Base-by-base conservation (phyloP, 2,329 filamentous ascomycete species). In the Xylariaceae sp. region DNA sequence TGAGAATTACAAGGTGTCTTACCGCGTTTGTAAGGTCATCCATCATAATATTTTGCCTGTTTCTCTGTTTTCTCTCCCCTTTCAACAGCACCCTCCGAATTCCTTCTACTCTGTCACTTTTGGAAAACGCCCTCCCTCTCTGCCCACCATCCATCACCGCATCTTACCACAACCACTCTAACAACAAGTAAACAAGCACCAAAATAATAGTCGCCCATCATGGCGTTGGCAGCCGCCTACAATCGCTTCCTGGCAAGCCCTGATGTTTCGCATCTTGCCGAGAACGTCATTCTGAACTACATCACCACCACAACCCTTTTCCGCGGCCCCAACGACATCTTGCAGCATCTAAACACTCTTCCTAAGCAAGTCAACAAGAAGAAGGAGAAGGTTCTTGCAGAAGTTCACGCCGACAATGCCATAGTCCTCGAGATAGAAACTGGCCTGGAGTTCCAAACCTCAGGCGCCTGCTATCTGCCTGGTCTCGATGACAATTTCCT, bases 401-500 rank as follows among this genome's bases (percentile, higher is more conserved):
- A 79, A 21, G 77, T 97, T 42, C 87, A 95, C 64, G 82, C 83
- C 50, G 65, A 75, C 45, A 77, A 82, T 65, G 79, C 82, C 36
- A 69, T 94, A 54, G 86, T 83, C 45, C 63, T 88, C 48, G 91
- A 97, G 67, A 75, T 90, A 38, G 86, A 95, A 61, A 93, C 88
- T 20, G 82, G 82, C 2, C 69, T 97, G 38, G 86, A 94, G 63
- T 96, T 98, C 65, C 65, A 83, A 45, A 82, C 76, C 51, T 83
- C 86, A 53, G 93, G 92, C 55, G 92, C 90, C 53, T 79, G 85
- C 53, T 97, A 93, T 70, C 78, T 97, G 45, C 92, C 92, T 5
- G 83, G 83, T 38, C 75, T 98, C 39, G 92, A 97, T 61, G 90
- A 96, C 73, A 96, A 96, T 72, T 95, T 97, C 66, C 71, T 98